Evolutionary conservation across 805 yeast genomes (phyloP), one percentile per base, ranked within the genome.

Genomic region (Ogataea trehaloabstinens): DNA sequence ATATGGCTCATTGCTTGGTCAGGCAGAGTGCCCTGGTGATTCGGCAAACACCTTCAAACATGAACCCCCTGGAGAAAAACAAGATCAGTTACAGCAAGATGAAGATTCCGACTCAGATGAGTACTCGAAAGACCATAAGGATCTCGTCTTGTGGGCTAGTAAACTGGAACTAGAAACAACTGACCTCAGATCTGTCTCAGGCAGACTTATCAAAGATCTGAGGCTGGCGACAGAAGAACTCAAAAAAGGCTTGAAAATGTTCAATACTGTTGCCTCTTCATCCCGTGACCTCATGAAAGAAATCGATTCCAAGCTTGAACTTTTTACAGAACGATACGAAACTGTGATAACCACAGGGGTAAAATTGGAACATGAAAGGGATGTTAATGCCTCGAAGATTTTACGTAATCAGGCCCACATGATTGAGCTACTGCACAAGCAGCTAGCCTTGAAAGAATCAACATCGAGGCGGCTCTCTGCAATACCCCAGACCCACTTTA

Each of bases 161-260:
- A 64, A 68, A 24, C 49, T 76, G 15, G 81, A 76, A 44, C 42
- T 74, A 36, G 80, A 76, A 42, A 61, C 71, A 11, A 56, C 70
- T 2, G 76, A 70, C 21, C 48, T 71, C 19, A 54, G 74, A 29
- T 63, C 64, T 10, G 55, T 59, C 10, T 45, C 58, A 22, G 35
- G 39, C 3, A 48, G 46, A 13, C 31, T 52, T 21, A 42, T 51
- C 7, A 37, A 47, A 24, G 43, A 40, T 19, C 28, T 48, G 18
- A 38, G 50, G 5, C 31, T 30, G 17, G 40, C 38, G 18, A 28
- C 49, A 10, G 40, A 28, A 19, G 49, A 39, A 11, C 28, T 40
- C 10, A 33, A 31, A 25, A 45, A 31, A 30, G 22, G 25, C 10
- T 28, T 37, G 4, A 44, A 31, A 27, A 33, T 28, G 20, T 34